Evolutionary conservation across 306 rosid genomes (phyloP).

Genomic region (Echinosophora koreensis): DNA sequence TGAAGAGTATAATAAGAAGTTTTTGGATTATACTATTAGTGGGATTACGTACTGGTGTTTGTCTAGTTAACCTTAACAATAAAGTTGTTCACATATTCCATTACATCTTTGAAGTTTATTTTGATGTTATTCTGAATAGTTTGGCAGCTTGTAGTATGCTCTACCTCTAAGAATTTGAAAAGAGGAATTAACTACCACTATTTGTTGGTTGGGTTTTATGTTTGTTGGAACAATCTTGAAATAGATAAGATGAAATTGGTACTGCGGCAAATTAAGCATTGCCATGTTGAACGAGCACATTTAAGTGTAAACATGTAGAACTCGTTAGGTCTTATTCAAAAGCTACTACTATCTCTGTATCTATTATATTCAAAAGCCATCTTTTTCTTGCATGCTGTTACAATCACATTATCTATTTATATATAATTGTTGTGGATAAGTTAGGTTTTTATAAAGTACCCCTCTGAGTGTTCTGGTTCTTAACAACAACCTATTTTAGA

Average conservation of each 20-base stretch:
- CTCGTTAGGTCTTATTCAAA: conserved; percentile 15
- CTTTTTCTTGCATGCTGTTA: background rate
- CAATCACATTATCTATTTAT: background rate
- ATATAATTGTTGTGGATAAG: background rate
- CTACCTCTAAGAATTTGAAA: background rate
- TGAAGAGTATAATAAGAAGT: background rate
- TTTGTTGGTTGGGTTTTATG: background rate
- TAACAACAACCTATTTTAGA: conserved; percentile 8
- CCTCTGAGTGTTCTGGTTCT: background rate
- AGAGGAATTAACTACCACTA: background rate
- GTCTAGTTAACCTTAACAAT: background rate
- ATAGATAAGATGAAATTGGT: background rate
- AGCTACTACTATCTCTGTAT: no score
- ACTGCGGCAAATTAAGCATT: conserved; percentile 8
- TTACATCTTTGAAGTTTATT: background rate
- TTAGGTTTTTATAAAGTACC: background rate
- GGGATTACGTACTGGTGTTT: background rate
- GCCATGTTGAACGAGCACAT: background rate
- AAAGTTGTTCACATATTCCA: background rate
- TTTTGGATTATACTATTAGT: background rate
- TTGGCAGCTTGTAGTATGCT: background rate
- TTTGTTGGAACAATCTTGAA: background rate
- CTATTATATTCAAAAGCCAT: background rate
- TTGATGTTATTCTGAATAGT: conserved; percentile 2
- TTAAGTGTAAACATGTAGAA: conserved; percentile 1